Conservation (phyloP, 2,329 filamentous ascomycete genomes). For the Clarireedia hainanense region DNA sequence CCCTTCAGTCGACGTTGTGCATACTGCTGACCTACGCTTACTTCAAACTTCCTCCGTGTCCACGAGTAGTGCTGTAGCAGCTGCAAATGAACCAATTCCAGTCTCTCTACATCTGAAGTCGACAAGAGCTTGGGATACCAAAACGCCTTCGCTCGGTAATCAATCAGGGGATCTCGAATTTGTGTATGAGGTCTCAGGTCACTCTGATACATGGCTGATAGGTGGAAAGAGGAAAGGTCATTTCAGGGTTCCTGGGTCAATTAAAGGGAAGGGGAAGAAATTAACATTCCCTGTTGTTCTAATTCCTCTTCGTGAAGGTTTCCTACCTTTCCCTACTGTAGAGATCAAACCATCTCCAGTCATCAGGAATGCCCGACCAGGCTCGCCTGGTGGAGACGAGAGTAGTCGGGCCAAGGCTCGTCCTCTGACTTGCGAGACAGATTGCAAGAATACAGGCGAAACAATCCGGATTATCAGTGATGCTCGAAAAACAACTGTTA, state of each 20-base stretch:
- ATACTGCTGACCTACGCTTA: constrained; percentile 64
- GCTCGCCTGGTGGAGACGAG: constrained; percentile 16
- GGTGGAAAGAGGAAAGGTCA: constrained; percentile 74
- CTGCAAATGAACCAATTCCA: constrained; percentile 56
- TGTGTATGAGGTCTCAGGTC: constrained; percentile 71
- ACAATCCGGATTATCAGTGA: constrained; percentile 68
- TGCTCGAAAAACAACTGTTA: constrained; percentile 64
- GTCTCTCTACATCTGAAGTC: constrained; percentile 55
- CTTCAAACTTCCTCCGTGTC: constrained; percentile 31
- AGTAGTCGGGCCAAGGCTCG: constrained; percentile 14
- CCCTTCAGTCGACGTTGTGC: constrained; percentile 72
- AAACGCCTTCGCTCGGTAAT: constrained; percentile 16
- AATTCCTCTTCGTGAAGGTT: constrained; percentile 72
- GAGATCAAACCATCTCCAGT: constrained; percentile 61
- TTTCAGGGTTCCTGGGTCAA: constrained; percentile 52
- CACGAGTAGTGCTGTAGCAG: constrained; percentile 35
- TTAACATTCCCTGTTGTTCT: constrained; percentile 59
- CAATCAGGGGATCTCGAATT: constrained; percentile 54
- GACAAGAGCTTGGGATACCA: constrained; percentile 55
- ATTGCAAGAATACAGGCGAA: constrained; percentile 71
- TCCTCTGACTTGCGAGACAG: constrained; percentile 61
- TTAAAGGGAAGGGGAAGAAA: constrained; percentile 37
- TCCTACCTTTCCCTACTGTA: constrained; percentile 67
- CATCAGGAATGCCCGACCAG: constrained; percentile 17
- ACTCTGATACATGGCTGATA: constrained; percentile 72